Conservation (phyloP, 306 rosid genomes). For the Cucurbita maxima region DNA sequence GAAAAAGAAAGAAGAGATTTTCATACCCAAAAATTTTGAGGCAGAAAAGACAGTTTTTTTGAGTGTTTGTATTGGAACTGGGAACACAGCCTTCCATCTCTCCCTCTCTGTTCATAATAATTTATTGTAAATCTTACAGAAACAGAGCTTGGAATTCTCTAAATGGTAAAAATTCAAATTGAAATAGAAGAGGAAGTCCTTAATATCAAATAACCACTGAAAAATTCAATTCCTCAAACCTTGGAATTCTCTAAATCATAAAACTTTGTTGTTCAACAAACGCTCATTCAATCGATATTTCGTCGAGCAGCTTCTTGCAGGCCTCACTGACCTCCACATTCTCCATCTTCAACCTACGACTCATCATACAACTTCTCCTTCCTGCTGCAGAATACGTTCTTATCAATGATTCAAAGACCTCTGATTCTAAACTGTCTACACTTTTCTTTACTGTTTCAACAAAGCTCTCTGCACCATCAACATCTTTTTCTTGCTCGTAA, state of each 20-base stretch:
- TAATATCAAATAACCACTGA: conserved; percentile 1
- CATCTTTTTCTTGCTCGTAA: conserved; percentile 66
- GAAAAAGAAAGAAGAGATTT: too few species aligned
- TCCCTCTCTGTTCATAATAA: too few species aligned
- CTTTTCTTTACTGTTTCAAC: conserved; percentile 52
- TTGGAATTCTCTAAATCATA: background rate
- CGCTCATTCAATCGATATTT: conserved; percentile 43
- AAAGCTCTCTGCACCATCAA: conserved; percentile 70
- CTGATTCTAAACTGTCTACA: conserved; percentile 25
- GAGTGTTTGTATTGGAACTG: too few species aligned
- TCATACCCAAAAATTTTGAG: too few species aligned
- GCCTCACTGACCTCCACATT: conserved; percentile 50
- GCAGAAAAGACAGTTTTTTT: too few species aligned
- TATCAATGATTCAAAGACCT: conserved; percentile 64
- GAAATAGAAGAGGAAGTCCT: background rate
- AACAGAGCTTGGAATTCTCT: conserved; percentile 8
- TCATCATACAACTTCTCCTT: conserved; percentile 38
- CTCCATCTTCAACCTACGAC: conserved; percentile 69
- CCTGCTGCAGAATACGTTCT: conserved; percentile 75
- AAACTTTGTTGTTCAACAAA: background rate
- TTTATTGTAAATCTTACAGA: too few species aligned
- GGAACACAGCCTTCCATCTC: too few species aligned
- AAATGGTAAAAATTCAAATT: background rate
- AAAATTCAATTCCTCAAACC: conserved; percentile 8
- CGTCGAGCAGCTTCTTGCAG: conserved; percentile 47